Base-by-base conservation (phyloP, 148 eudicot species). In the Vaccinium corymbosum region DNA sequence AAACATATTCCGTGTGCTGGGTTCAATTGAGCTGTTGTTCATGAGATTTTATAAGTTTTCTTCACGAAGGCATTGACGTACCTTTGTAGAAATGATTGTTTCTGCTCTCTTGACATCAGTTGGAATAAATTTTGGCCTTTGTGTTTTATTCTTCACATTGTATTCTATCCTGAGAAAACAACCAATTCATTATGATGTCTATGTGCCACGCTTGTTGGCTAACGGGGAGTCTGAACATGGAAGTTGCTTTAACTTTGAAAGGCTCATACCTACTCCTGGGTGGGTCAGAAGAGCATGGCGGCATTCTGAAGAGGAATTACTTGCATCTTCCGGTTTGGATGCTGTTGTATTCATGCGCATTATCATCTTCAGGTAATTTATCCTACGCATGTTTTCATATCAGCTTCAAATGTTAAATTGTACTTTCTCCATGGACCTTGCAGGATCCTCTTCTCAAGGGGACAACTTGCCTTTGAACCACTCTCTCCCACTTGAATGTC, bases 91-190 rank as follows among this genome's bases (percentile, higher is more conserved):
- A 68, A 94, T 94, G 98, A 87, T 91, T 80, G 95, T 94, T 73
- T 90, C 94, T 62, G 98, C 95, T 72, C 93, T 94, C 83, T 76
- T 93, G 22, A 93, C 94, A 22, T 94, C 98, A 5, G 93, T 93
- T 55, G 95, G 92, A 86, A 93, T 94, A 85, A 94, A 94, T 84
- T 86, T 86, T 79, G 89, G 88, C 62, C 92, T 94, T 35, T 94
- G 98, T 87, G 64, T 92, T 80, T 20, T 94, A 68, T 92, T 94
- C 86, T 89, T 91, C 64, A 88, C 86, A 14, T 81, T 94, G 66
- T 94, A 92, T 72, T 94, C 98, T 48, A 81, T 90, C 46, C 66
- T 94, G 85, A 93, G 94, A 80, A 94, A 87, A 83, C 98, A 93
- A 62, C 95, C 98, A 50, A 86, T 90, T 51, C 85, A 90, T 84